Evolutionary conservation across 2,329 filamentous ascomycete genomes (phyloP).

Genomic region (Escovopsis weberi): DNA sequence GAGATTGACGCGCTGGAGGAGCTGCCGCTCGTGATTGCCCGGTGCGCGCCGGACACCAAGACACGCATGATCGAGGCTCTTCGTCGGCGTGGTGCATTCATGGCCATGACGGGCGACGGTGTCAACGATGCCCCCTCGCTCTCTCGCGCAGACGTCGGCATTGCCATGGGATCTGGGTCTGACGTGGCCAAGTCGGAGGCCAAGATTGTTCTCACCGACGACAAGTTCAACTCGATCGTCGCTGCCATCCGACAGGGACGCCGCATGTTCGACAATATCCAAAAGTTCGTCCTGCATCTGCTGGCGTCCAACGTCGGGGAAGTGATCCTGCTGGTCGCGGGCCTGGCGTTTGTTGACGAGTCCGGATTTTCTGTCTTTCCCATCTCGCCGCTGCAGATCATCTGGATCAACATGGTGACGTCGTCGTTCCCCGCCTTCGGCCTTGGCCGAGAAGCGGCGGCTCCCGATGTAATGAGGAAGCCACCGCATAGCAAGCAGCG

Average conservation of each 20-base stretch:
- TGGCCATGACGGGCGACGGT: slow-evolving; percentile 80
- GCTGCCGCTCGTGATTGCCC: slow-evolving; percentile 67
- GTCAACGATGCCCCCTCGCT: slow-evolving; percentile 78
- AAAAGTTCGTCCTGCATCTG: slow-evolving; percentile 73
- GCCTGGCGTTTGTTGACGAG: slow-evolving; percentile 65
- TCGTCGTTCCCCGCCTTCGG: slow-evolving; percentile 81
- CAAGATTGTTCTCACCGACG: slow-evolving; percentile 72
- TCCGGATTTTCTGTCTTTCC: slow-evolving; percentile 68
- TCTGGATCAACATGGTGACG: slow-evolving; percentile 93
- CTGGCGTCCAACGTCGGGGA: slow-evolving; percentile 73
- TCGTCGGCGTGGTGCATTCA: slow-evolving; percentile 59
- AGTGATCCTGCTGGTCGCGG: slow-evolving; percentile 66
- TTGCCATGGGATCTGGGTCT: slow-evolving; percentile 79
- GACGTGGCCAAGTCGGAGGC: slow-evolving; percentile 76
- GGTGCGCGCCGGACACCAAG: slow-evolving; percentile 75
- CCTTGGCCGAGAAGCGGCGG: slow-evolving; percentile 63
- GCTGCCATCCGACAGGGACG: slow-evolving; percentile 71
- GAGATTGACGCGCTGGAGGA: slow-evolving; percentile 64
- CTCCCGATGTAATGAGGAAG: slow-evolving; percentile 62
- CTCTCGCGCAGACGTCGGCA: slow-evolving; percentile 70
- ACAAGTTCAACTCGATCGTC: slow-evolving; percentile 80
- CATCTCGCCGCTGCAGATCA: slow-evolving; percentile 69
- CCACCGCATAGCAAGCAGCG: slow-evolving; percentile 56
- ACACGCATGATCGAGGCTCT: slow-evolving; percentile 84
- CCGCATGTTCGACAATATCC: slow-evolving; percentile 78